phyloP scores from a whole-genome alignment of 495 filamentous ascomycete genomes.

The Penicillium samsonianum region DNA sequence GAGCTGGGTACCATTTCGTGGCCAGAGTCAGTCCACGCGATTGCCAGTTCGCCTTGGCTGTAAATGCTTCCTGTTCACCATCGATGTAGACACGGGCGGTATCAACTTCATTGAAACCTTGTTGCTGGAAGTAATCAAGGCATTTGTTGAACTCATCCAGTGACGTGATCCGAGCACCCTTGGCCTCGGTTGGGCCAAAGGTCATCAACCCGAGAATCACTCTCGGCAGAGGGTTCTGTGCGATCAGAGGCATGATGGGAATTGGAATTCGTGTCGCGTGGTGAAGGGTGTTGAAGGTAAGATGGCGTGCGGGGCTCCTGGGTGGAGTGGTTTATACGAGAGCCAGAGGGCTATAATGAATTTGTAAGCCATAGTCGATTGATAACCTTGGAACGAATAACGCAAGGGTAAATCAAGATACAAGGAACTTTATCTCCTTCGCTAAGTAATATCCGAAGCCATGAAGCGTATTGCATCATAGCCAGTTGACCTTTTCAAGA shows the following conservation, averaged over 20 bases:
- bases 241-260: conserved; percentile 56
- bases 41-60: conserved; percentile 73
- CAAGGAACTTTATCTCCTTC: background rate
- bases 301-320: conserved; percentile 14
- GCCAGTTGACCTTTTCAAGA: background rate
- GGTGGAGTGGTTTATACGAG: conserved; percentile 12
- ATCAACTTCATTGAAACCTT: conserved; percentile 78
- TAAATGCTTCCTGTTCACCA: conserved; percentile 81
- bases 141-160: conserved; percentile 62
- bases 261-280: background rate
- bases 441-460: background rate
- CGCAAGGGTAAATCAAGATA: background rate
- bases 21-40: conserved; percentile 80
- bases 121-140: conserved; percentile 68
- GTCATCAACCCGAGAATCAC: conserved; percentile 65
- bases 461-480: background rate
- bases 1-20: conserved; percentile 75
- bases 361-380: background rate
- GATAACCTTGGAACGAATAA: background rate
- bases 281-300: conserved; percentile 9
- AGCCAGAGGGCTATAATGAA: background rate
- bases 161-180: conserved; percentile 71
- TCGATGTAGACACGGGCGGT: conserved; percentile 75
- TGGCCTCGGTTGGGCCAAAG: conserved; percentile 52
- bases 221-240: conserved; percentile 49